Conservation (phyloP, 257 asterid genomes). For the Galeopsis tetrahit region DNA sequence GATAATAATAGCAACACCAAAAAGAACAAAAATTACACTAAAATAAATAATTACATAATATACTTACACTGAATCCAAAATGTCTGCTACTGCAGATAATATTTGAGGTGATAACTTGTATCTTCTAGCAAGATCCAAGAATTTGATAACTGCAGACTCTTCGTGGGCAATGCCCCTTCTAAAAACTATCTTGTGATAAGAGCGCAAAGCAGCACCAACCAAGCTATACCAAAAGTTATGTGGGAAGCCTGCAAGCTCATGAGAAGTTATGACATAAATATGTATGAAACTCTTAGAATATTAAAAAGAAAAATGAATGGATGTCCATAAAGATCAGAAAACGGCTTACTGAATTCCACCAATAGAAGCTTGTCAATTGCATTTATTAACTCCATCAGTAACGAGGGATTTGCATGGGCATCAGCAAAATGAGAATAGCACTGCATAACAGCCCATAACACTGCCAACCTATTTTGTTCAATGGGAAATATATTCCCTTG, state of each 20-base stretch:
- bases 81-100: conserved; percentile 79
- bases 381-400: conserved; percentile 66
- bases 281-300: conserved; percentile 23
- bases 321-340: conserved; percentile 25
- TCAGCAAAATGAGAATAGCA: conserved; percentile 66
- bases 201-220: conserved; percentile 72
- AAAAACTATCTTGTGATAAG: conserved; percentile 54
- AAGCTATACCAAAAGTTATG: conserved; percentile 63
- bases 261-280: conserved; percentile 28
- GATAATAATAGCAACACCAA: neutral
- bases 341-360: conserved; percentile 60
- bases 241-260: conserved; percentile 49
- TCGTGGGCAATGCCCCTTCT: conserved; percentile 43
- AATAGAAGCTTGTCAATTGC: conserved; percentile 69
- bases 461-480: conserved; percentile 59
- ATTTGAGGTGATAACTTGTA: conserved; percentile 68
- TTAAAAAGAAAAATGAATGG: conserved; percentile 19
- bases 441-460: conserved; percentile 75
- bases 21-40: neutral
- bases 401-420: conserved; percentile 47
- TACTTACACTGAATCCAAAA: conserved; percentile 72
- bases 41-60: neutral
- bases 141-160: conserved; percentile 50
- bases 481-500: conserved; percentile 39
- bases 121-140: conserved; percentile 71